Conservation (phyloP, 345 rosid species). For the Eutrema japonicum region DNA sequence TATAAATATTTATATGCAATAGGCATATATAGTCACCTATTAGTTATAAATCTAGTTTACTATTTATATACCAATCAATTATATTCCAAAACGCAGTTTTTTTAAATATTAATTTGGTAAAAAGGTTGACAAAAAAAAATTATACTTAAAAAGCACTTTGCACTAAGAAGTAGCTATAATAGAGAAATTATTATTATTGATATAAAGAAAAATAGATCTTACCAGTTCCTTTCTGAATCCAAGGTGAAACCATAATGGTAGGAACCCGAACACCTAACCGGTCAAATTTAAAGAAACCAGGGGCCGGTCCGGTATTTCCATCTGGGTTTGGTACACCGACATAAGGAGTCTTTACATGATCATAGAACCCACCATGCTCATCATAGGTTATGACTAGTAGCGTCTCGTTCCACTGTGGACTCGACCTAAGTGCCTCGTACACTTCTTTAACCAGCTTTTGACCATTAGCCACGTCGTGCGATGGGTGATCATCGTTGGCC, state of each 20-base stretch:
- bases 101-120: background rate
- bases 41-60: too few relatives aligned
- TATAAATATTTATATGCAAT: too few relatives aligned
- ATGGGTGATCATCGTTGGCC: conserved; percentile 93
- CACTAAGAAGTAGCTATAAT: background rate
- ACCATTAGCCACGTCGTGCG: conserved; percentile 90
- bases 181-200: conserved; percentile 1
- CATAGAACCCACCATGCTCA: conserved; percentile 95
- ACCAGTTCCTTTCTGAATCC: conserved; percentile 98
- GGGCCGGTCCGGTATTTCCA: conserved; percentile 92
- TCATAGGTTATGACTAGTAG: conserved; percentile 83
- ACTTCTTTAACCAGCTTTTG: conserved; percentile 86
- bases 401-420: conserved; percentile 97
- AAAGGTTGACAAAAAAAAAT: background rate
- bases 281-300: conserved; percentile 88
- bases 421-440: conserved; percentile 77
- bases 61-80: background rate
- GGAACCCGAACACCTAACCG: conserved; percentile 72
- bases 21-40: background rate
- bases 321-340: conserved; percentile 82
- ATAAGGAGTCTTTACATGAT: conserved; percentile 88
- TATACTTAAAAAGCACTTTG: background rate
- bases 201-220: conserved; percentile 22
- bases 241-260: conserved; percentile 54
- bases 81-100: background rate